Base-by-base conservation (phyloP, 2,329 filamentous ascomycete species). In the Nigrograna mackinnonii region DNA sequence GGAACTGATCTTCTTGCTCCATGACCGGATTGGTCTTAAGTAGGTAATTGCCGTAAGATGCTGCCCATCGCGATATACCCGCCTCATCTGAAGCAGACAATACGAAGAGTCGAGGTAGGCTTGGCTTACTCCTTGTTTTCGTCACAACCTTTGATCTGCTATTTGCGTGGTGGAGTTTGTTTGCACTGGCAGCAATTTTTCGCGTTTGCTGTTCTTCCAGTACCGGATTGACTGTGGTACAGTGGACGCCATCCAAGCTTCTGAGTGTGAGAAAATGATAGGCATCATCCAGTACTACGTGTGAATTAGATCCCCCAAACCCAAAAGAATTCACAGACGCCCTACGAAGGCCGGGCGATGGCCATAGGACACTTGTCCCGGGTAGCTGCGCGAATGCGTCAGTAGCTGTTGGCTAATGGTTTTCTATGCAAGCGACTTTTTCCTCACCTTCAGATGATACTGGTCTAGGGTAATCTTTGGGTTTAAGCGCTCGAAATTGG, bases 241-340 rank as follows among this genome's bases (percentile, higher is more conserved):
- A 9, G 24, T 28, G 24, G 16, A 22, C n/a, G 3, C 28, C 17
- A 14, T 22, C 9, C 6, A 43, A 16, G 4, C 35, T 11, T n/a
- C 24, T 11, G n/a, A 11, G 19, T 9, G 21, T 22, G n/a, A 35
- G 31, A 31, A 26, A 35, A n/a, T 41, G 21, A 18, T 34, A 43
- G 16, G 44, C 44, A 43, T 48, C 47, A 5, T 60, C 55, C 7
- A 60, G 24, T 24, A 60, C 37, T 5, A 41, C 44, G 41, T 60
- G 57, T 4, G 41, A 38, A 35, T 60, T 60, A 3, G 53, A 34
- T 4, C 57, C 57, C 9, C 55, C 55, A 24, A 49, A 54, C 4
- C 57, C 57, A 32, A 57, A 58, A 11, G 11, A 39, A 22, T 44
- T 41, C 7, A 44, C 32, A 18, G 26, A 35, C 4, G 35, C 42